phyloP scores from a whole-genome alignment of 768 basidiomycete species.

The Pleurotus pulmonarius region DNA sequence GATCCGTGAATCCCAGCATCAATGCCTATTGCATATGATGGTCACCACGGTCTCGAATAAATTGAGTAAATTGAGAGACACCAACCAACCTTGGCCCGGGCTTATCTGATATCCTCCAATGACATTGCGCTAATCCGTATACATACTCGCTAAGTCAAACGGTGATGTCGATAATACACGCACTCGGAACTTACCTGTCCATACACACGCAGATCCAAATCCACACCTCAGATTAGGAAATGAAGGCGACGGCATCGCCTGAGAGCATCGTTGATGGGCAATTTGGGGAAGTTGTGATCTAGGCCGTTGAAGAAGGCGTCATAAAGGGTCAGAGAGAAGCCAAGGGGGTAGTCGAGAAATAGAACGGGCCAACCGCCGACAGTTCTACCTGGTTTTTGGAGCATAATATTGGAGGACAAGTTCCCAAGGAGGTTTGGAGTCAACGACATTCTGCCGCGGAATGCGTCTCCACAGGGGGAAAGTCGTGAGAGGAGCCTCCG shows the following conservation, averaged over 20 bases:
- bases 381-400: not conserved
- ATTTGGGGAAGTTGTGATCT: not conserved
- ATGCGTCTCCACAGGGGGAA: conserved; percentile 1
- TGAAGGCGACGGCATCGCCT: not conserved
- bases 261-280: not conserved
- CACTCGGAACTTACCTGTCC: not conserved
- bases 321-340: not conserved
- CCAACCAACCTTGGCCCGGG: not conserved
- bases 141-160: not conserved
- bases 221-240: not conserved
- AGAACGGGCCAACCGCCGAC: not conserved
- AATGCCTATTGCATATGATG: not conserved
- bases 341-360: not conserved
- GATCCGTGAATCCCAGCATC: not conserved
- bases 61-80: too few species aligned
- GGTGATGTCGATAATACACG: not conserved
- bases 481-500: conserved; percentile 1
- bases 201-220: not conserved
- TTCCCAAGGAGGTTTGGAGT: not conserved
- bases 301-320: not conserved
- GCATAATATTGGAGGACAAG: not conserved
- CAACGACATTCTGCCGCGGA: not conserved
- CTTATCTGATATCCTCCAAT: not conserved
- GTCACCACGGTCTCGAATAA: not conserved
- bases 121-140: not conserved